Evolutionary conservation across 202 grass and related monocot species (phyloP).

Genomic region (Digitaria exilis): DNA sequence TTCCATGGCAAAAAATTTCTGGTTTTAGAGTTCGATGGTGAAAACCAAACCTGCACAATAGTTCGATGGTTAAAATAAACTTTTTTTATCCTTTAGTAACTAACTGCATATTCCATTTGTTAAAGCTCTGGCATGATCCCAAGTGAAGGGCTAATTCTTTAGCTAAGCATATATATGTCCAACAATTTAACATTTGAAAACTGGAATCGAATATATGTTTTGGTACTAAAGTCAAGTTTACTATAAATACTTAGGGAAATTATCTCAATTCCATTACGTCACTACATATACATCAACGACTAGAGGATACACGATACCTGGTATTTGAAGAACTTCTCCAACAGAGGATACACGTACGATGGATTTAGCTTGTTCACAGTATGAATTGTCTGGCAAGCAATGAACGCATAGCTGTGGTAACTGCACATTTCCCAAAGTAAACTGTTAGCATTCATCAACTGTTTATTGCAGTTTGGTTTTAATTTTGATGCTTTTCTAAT

Average conservation of each 20-base stretch:
- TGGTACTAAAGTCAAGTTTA: neutral
- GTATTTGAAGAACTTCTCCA: slow-evolving; percentile 88
- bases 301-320: slow-evolving; percentile 51
- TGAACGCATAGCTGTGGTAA: slow-evolving; percentile 76
- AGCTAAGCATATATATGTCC: neutral
- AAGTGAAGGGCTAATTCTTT: neutral
- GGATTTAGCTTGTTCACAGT: slow-evolving; percentile 62
- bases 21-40: too few species aligned
- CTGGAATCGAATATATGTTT: neutral
- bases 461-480: neutral
- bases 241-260: neutral
- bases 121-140: neutral
- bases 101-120: neutral
- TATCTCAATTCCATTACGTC: neutral
- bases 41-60: too few species aligned
- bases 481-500: neutral
- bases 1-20: too few species aligned
- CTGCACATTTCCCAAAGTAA: slow-evolving; percentile 49
- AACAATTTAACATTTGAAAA: neutral
- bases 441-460: neutral
- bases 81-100: too few species aligned
- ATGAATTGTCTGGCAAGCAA: slow-evolving; percentile 69
- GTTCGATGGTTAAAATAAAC: too few species aligned
- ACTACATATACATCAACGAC: neutral
- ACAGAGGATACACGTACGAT: slow-evolving; percentile 65